Conservation (phyloP, 129 eudicot species). For the Flaveria brownii region DNA sequence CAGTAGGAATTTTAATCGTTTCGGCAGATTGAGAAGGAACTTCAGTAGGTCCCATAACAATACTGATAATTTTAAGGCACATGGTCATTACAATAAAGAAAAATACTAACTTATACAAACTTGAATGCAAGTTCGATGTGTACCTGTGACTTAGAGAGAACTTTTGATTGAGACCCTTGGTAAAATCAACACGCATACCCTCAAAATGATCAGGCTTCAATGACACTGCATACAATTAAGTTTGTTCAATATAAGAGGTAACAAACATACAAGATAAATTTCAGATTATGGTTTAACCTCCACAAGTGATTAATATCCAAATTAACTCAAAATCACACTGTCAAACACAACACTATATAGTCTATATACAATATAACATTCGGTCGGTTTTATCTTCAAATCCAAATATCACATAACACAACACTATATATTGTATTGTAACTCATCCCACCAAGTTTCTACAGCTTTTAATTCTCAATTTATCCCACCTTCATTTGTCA, state of each 20-base stretch:
- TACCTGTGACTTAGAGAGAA: slow-evolving; percentile 94
- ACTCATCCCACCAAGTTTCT: neutral
- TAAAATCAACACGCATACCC: slow-evolving; percentile 93
- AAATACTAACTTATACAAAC: neutral
- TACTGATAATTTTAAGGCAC: slow-evolving; percentile 36
- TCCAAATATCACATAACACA: slow-evolving; percentile 8
- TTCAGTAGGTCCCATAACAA: slow-evolving; percentile 91
- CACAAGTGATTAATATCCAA: neutral
- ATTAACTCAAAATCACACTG: slow-evolving; percentile 12
- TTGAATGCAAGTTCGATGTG: neutral
- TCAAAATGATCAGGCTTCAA: slow-evolving; percentile 90
- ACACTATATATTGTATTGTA: too few species aligned
- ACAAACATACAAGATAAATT: neutral
- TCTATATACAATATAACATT: neutral
- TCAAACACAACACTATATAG: neutral
- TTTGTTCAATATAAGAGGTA: neutral
- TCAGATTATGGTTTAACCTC: neutral
- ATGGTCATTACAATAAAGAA: neutral
- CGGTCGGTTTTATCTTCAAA: neutral
- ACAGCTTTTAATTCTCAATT: neutral
- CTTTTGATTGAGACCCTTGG: slow-evolving; percentile 72
- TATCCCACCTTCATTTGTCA: neutral
- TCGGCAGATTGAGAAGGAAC: slow-evolving; percentile 83
- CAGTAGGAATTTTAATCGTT: slow-evolving; percentile 70
- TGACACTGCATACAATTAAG: slow-evolving; percentile 53